These are phyloP conservation scores for Nicotiana noctiflora DNA, from an alignment of 257 asterid species.

Conservation along the genomic window DNA sequence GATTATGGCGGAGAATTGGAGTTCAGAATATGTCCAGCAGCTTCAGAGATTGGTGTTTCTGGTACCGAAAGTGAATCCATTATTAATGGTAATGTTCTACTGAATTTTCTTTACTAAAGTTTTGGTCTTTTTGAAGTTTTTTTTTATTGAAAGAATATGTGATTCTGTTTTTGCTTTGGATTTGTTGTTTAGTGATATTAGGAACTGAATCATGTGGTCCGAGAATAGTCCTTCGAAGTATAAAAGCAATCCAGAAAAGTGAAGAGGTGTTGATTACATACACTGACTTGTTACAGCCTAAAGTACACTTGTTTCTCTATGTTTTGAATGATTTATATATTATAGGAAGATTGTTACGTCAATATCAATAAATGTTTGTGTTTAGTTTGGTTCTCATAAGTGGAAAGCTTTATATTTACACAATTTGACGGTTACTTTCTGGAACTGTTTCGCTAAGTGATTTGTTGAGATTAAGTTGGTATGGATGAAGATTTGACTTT, in stretches of 20 bases:
- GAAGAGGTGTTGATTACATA: conserved; percentile 74
- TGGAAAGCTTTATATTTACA: background rate
- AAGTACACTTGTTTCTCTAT: conserved; percentile 31
- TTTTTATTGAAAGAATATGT: background rate
- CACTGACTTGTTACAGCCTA: conserved; percentile 74
- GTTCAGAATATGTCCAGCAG: conserved; percentile 32
- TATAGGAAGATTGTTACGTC: background rate
- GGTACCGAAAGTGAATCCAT: conserved; percentile 7
- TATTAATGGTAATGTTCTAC: background rate
- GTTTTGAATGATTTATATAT: background rate
- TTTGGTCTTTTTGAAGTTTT: background rate
- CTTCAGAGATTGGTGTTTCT: background rate
- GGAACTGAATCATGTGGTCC: conserved; percentile 55
- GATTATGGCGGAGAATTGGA: background rate
- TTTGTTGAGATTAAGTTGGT: background rate
- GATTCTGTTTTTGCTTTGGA: background rate
- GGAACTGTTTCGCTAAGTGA: background rate
- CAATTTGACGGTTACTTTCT: background rate
- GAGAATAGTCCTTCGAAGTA: conserved; percentile 51
- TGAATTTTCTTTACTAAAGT: background rate
- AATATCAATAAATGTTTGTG: background rate
- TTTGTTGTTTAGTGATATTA: conserved; percentile 19
- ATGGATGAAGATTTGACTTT: background rate
- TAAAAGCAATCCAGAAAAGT: conserved; percentile 44
- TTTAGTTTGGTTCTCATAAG: background rate